Percentiles rank a stretch among this genome's conserved stretches.
Conservation (phyloP, 225 moss, liverwort and hornwort species). For the Neckera pumila region DNA sequence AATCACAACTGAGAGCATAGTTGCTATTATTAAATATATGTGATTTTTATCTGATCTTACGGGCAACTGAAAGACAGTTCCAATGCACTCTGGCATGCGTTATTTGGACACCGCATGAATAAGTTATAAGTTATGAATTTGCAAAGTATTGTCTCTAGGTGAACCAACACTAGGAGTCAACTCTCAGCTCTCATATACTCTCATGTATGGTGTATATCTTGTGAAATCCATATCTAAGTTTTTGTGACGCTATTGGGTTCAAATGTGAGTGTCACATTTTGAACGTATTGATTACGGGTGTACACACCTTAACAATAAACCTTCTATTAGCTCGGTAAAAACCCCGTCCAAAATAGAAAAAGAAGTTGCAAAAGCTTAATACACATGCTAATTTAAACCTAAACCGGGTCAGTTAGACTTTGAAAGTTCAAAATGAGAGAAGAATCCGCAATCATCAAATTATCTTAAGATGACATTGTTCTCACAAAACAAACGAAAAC, state of each 20-base stretch:
- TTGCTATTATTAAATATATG: neutral
- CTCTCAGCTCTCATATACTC: neutral
- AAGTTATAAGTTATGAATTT: neutral
- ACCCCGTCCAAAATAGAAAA: neutral
- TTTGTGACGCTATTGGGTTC: neutral
- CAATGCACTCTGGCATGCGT: neutral
- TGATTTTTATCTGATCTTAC: neutral
- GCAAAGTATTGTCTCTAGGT: too few relatives aligned
- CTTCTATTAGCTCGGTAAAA: neutral
- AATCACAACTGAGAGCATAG: neutral
- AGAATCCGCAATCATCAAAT: neutral
- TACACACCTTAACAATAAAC: neutral
- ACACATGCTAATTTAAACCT: neutral
- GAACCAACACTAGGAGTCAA: too few relatives aligned
- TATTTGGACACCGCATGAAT: too few relatives aligned
- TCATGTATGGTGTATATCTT: neutral
- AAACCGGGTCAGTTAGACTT: neutral
- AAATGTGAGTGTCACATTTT: neutral
- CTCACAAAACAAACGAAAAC: neutral
- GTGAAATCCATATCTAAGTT: too few relatives aligned
- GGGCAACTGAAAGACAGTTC: neutral
- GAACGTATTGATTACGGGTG: neutral
- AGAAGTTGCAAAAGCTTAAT: neutral
- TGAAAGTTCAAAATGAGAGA: neutral
- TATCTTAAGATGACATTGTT: neutral